Evolutionary conservation across 1,139 yeast species (phyloP).

Genomic region (Citeromyces siamensis): DNA sequence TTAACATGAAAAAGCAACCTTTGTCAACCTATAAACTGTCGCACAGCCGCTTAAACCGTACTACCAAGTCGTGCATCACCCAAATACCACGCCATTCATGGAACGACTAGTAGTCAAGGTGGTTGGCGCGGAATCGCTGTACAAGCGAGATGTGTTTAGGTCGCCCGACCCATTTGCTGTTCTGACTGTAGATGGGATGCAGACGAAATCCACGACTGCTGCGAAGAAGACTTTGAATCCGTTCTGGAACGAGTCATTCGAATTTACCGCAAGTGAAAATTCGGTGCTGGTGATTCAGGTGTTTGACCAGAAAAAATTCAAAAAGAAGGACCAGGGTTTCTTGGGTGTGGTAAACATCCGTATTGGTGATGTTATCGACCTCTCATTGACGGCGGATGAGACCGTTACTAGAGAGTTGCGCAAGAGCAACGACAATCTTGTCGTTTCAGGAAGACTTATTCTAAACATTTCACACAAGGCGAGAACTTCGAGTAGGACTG

Average conservation of each 20-base stretch:
- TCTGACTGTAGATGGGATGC: slow-evolving; percentile 91
- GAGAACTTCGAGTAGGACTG: slow-evolving; percentile 11
- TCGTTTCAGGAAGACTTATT: slow-evolving; percentile 86
- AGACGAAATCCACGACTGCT: slow-evolving; percentile 88
- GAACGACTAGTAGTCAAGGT: slow-evolving; percentile 50
- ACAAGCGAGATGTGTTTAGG: slow-evolving; percentile 89
- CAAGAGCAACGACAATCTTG: slow-evolving; percentile 81
- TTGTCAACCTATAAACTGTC: too few relatives aligned
- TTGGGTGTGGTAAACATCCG: slow-evolving; percentile 91
- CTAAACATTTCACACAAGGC: slow-evolving; percentile 49
- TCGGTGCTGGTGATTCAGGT: slow-evolving; percentile 88
- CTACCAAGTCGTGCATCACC: slow-evolving; percentile 1
- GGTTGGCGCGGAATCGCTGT: slow-evolving; percentile 92
- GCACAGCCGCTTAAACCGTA: too few relatives aligned
- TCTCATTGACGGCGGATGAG: slow-evolving; percentile 50
- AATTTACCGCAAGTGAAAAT: slow-evolving; percentile 62
- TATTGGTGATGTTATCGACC: slow-evolving; percentile 80
- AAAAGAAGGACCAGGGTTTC: slow-evolving; percentile 98
- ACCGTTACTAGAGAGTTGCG: slow-evolving; percentile 89
- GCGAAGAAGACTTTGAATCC: slow-evolving; percentile 93
- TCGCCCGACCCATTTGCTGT: slow-evolving; percentile 98
- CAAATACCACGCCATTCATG: slow-evolving; percentile 9
- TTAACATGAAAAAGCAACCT: too few relatives aligned
- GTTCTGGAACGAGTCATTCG: slow-evolving; percentile 92
- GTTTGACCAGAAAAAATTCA: slow-evolving; percentile 93